Evolutionary conservation across 108 stramenopile species (phyloP), one percentile per base, ranked within the genome.

Genomic region (Skeletonema menzelii): DNA sequence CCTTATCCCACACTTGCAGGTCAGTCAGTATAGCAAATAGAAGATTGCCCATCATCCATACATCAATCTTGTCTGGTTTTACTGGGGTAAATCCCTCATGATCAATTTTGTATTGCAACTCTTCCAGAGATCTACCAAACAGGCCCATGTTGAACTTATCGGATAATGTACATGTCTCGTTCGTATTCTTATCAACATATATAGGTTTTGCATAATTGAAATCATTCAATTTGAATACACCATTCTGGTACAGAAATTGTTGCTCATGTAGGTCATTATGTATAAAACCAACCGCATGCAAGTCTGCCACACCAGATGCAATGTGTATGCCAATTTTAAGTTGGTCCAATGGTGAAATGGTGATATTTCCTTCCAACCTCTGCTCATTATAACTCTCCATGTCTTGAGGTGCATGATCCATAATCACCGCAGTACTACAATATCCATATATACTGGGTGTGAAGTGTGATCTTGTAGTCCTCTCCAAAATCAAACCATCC

Each of bases 211-310:
- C 59, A 17, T 7, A 44, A 55, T 76, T 55, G 32, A 76, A 76
- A 40, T 76, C 75, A 49, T 70, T 70, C 44, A 76, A 14, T 30
- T 76, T 76, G 75, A 61, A 76, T 2, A 76, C 2, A 5, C 75
- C 75, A 56, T 76, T 61, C 14, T 68, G 66, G 8, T 40, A 55
- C 6, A 76, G 68, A 58, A 65, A 86, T 68, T 85, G 84, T 42
- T 82, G 77, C 26, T 77, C 70, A 59, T 69, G 70, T 59, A 81
- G 56, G 60, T 86, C 85, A 61, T 83, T 83, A 53, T 86, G 85
- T 38, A 80, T 67, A 32, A 80, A 42, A 59, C 77, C 80, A 55
- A 84, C 73, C 10, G 73, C 34, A 72, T 86, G 85, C 79, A 83
- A 65, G 60, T 83, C 85, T 4, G 79, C 81, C 22, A 83, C 82